A percentile compares a stretch with the other conserved stretches of the same genome.
Conservation (phyloP, 306 rosid genomes). For the Prinsepia uniflora region DNA sequence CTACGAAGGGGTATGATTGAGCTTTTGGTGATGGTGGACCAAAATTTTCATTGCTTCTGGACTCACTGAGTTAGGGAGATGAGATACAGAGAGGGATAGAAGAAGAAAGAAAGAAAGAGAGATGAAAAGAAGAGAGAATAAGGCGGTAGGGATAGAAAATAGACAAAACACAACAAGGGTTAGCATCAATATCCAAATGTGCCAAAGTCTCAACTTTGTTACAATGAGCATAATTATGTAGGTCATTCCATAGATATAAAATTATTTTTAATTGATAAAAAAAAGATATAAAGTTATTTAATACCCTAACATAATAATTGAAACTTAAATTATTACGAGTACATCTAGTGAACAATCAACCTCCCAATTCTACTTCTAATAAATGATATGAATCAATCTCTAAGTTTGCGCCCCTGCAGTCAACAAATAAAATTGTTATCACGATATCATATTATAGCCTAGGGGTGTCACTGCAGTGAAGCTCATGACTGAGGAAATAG, state of each 20-base stretch:
- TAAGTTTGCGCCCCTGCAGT: neutral
- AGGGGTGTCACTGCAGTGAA: neutral
- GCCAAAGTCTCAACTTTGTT: neutral
- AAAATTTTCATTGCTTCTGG: neutral
- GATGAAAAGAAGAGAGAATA: neutral
- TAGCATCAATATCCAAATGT: neutral
- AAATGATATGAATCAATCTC: neutral
- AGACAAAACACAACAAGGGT: no score
- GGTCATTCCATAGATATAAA: neutral
- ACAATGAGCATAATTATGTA: neutral
- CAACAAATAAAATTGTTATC: neutral
- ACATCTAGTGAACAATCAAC: neutral
- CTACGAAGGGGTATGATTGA: no score
- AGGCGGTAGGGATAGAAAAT: no score
- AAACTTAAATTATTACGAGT: neutral
- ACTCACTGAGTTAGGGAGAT: neutral
- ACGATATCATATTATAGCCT: neutral
- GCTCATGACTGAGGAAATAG: neutral
- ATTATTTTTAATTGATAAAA: no score
- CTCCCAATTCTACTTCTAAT: neutral
- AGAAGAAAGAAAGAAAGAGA: neutral
- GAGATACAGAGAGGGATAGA: neutral
- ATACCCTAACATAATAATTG: neutral
- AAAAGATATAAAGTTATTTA: no score
- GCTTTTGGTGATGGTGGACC: neutral